phyloP scores from a whole-genome alignment of 371 early-diverging fungal species.

The Actinomortierella wolfii region DNA sequence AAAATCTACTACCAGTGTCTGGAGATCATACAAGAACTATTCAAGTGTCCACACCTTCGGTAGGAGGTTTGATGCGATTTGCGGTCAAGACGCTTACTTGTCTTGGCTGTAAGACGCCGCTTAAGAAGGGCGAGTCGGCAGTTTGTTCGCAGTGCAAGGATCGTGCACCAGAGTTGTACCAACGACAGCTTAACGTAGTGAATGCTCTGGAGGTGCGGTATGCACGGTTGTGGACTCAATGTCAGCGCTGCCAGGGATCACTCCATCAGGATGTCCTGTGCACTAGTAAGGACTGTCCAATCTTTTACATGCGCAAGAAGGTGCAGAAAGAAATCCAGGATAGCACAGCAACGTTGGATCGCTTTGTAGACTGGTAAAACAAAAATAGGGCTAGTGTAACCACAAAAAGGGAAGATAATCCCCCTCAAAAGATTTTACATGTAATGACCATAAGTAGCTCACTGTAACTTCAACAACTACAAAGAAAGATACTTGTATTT shows the following conservation, averaged over 20 bases:
- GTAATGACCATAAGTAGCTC: too few relatives aligned
- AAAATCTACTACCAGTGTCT: slow-evolving; percentile 49
- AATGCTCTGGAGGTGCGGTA: slow-evolving; percentile 82
- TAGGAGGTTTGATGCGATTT: slow-evolving; percentile 95
- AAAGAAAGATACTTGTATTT: too few relatives aligned
- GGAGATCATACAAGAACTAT: slow-evolving; percentile 96
- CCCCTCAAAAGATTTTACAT: too few relatives aligned
- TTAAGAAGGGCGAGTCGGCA: slow-evolving; percentile 75
- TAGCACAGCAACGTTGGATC: slow-evolving; percentile 59
- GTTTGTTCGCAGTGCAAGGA: slow-evolving; percentile 86
- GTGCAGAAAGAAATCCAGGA: slow-evolving; percentile 95
- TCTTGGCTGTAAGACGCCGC: slow-evolving; percentile 92
- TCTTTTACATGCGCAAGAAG: slow-evolving; percentile 99
- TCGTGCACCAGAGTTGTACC: slow-evolving; percentile 78
- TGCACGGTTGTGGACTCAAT: slow-evolving; percentile 98
- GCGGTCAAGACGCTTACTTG: slow-evolving; percentile 91
- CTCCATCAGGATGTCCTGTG: slow-evolving; percentile 98
- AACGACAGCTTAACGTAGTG: slow-evolving; percentile 65
- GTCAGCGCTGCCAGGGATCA: slow-evolving; percentile 98
- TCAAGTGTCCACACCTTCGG: slow-evolving; percentile 83
- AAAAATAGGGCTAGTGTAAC: too few relatives aligned
- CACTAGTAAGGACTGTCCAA: slow-evolving; percentile 98
- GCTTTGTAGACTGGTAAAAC: slow-evolving; percentile 68
- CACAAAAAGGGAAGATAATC: too few relatives aligned
- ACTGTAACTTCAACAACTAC: too few relatives aligned